Base-by-base conservation (phyloP, 805 yeast species). In the Ogataea henricii region DNA sequence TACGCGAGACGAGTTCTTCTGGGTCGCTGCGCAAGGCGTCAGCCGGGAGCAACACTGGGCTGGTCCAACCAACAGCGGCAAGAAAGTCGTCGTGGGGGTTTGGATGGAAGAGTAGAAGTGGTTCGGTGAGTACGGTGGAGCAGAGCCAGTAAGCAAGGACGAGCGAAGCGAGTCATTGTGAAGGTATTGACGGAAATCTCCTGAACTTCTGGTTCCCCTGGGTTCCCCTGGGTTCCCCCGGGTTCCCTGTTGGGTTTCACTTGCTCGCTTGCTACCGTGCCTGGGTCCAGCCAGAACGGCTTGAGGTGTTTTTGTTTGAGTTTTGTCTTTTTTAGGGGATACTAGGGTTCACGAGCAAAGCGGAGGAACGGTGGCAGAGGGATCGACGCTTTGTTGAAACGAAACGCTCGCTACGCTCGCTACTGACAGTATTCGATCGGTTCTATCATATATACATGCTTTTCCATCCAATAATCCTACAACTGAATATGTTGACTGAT, bases 401-500 rank as follows among this genome's bases (percentile, higher is more conserved):
- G n/a, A n/a, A n/a, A n/a, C n/a, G n/a, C n/a, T n/a, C n/a, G n/a
- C n/a, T n/a, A n/a, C n/a, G n/a, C n/a, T n/a, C n/a, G n/a, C n/a
- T n/a, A n/a, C n/a, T n/a, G 34, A 30, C 34, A 30, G 34, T 30
- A 30, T 30, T 40, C 30, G 34, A 29, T 40, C 41, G 25, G 27
- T 32, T 30, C 41, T 37, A 37, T 37, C 29, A 37, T 37, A 34
- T 34, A 34, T 34, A 34, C 37, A 34, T 22, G 37, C 37, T 18
- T 18, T 17, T 34, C 32, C 13, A 9, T 17, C 37, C 37, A 32
- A 34, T 17, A 8, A 30, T 30, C 17, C 34, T 30, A 58, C 65
- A 77, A 38, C 62, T 66, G 62, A 67, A 74, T 47, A 72, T 74
- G 64, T 46, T 67, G 65, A 46, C 59, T 46, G 67, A 82, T 65